Evolutionary conservation across 2,329 filamentous ascomycete genomes (phyloP), one percentile per base, ranked within the genome.

Genomic region (Scedosporium dehoogii): DNA sequence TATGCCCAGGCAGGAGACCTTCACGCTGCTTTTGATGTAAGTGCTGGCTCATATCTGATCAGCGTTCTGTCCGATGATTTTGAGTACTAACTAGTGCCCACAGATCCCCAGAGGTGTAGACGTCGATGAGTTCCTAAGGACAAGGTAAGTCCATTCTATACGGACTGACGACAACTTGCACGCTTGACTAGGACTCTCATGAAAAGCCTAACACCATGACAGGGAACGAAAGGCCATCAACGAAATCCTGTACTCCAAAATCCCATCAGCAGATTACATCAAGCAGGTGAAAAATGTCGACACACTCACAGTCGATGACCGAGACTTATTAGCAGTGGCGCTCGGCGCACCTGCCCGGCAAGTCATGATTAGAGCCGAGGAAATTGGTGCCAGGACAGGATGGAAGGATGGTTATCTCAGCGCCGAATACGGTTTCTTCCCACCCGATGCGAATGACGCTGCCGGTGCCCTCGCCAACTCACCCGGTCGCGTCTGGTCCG

Each of bases 341-440:
- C 73, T 83, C 4, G 80, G 81, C 1, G 80, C 81, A 0, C 81
- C 81, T 1, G 81, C 80, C 23, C 76, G 81, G 10, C 80, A 82
- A 67, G 80, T 84, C 4, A 78, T 83, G 62, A 68, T 80, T 25
- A 71, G 81, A 44, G 80, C 81, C 12, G 79, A 83, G 66, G 77
- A 81, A 38, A 77, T 83, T n/a, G 80, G 81, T 0, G 71, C 75
- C 0, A 68, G 69, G 41, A 81, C 78, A 0, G 81, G 81, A 18
- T 84, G 80, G 80, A 74, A 78, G 59, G 81, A 83, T 64, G 79
- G 79, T 0, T 82, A 80, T 66, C 76, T 82, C 38, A 79, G 75
- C 63, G 74, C 74, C 18, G 79, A 81, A 60, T 77, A 81, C 44
- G 81, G 81, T 0, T 82, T 83, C 64, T 79, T 77, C 21, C 78